Conservation (phyloP, 2,329 filamentous ascomycete genomes). For the Aspergillus piperis region DNA sequence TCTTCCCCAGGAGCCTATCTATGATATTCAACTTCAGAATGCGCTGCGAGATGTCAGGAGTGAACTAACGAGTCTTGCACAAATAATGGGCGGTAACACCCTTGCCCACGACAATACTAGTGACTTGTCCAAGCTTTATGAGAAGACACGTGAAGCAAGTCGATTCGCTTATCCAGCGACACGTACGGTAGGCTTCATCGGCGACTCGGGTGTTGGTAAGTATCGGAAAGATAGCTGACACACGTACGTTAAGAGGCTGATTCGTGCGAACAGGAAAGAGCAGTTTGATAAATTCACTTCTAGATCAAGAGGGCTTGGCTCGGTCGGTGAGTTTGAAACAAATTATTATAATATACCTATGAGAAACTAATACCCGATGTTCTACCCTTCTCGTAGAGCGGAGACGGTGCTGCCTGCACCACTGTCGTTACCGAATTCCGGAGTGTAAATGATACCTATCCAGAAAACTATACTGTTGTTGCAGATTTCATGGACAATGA, state of each 20-base stretch:
- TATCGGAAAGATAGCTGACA: background rate
- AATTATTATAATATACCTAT: background rate
- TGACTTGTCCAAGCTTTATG: slow-evolving; percentile 5
- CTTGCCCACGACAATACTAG: slow-evolving; percentile 7
- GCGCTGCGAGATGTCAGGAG: slow-evolving; percentile 12
- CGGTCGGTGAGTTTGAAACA: slow-evolving; percentile 6
- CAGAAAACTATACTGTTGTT: slow-evolving; percentile 10
- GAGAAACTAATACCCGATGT: background rate
- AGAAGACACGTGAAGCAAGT: slow-evolving; percentile 11
- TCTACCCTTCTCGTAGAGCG: slow-evolving; percentile 5
- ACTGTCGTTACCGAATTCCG: slow-evolving; percentile 17
- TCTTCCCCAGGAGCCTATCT: slow-evolving; percentile 20
- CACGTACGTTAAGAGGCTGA: background rate
- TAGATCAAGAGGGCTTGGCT: slow-evolving; percentile 9
- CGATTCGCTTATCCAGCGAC: slow-evolving; percentile 14
- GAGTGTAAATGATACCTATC: slow-evolving; percentile 5
- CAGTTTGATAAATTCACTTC: slow-evolving; percentile 14
- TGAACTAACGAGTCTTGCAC: slow-evolving; percentile 7
- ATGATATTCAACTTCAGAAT: slow-evolving; percentile 18
- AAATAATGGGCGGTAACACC: slow-evolving; percentile 1
- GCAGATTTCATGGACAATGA: slow-evolving; percentile 11
- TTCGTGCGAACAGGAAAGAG: slow-evolving; percentile 10
- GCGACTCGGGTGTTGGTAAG: slow-evolving; percentile 20
- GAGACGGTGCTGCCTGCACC: slow-evolving; percentile 12
- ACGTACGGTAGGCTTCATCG: slow-evolving; percentile 20